These are phyloP conservation scores for Plasmodium fragile DNA, from an alignment of 169 alveolate genomes.

Conservation along the genomic window DNA sequence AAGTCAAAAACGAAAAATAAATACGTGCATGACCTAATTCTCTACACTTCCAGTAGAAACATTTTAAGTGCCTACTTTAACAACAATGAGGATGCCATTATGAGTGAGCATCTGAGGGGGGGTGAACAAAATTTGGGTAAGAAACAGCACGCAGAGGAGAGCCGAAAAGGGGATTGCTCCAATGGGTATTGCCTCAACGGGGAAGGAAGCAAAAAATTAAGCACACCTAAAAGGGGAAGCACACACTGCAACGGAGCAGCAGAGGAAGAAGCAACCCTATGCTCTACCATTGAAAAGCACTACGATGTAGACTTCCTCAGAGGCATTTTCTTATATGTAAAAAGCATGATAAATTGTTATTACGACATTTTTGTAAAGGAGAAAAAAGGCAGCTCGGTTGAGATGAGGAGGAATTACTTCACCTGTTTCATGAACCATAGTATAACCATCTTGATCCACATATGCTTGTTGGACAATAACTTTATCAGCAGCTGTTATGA, in stretches of 20 bases:
- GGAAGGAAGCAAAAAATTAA: not conserved
- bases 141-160: not conserved
- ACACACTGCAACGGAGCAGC: not conserved
- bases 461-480: slow-evolving; percentile 16
- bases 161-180: not conserved
- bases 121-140: not conserved
- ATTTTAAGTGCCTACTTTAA: not conserved
- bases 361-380: not conserved
- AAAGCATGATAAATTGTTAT: slow-evolving; percentile 5
- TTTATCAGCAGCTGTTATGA: slow-evolving; percentile 13
- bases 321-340: slow-evolving; percentile 33
- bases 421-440: slow-evolving; percentile 31
- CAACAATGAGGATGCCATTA: not conserved
- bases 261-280: not conserved
- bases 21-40: slow-evolving; percentile 17
- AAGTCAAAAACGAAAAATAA: not conserved
- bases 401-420: slow-evolving; percentile 20
- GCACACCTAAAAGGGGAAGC: slow-evolving; percentile 14
- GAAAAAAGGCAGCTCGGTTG: not conserved
- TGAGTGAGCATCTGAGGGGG: slow-evolving; percentile 5
- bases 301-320: slow-evolving; percentile 30
- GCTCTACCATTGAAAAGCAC: slow-evolving; percentile 2
- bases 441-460: slow-evolving; percentile 11
- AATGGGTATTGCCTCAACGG: not conserved
- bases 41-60: slow-evolving; percentile 23